Evolutionary conservation across 2,329 filamentous ascomycete genomes (phyloP).

Genomic region (Talaromyces amestolkiae): DNA sequence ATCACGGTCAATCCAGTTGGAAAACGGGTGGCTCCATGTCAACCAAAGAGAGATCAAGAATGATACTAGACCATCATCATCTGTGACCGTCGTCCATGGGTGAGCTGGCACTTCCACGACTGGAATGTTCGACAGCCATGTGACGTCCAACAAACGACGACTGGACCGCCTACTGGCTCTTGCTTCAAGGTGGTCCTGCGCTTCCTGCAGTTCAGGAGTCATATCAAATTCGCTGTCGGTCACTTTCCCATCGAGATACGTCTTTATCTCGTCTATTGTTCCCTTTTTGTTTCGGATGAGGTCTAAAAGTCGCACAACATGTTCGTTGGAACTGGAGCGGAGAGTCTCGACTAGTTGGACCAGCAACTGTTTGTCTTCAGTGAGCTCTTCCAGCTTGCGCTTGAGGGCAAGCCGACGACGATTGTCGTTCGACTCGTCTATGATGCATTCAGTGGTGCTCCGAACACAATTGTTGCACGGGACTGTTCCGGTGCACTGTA

Average conservation of each 20-base stretch:
- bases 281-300: conserved; percentile 12
- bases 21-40: conserved; percentile 32
- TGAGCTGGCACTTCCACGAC: conserved; percentile 16
- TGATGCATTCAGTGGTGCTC: conserved; percentile 24
- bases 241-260: conserved; percentile 7
- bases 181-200: conserved; percentile 9
- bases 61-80: conserved; percentile 18
- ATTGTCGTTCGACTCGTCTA: conserved; percentile 26
- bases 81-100: conserved; percentile 17
- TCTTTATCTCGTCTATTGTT: conserved; percentile 13
- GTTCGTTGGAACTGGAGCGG: conserved; percentile 20
- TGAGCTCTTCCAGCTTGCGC: conserved; percentile 26
- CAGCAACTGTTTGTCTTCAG: conserved; percentile 25
- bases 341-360: conserved; percentile 24
- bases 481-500: conserved; percentile 29
- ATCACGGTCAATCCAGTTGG: conserved; percentile 34
- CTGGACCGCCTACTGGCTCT: conserved; percentile 6
- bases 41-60: conserved; percentile 26
- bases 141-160: conserved; percentile 18
- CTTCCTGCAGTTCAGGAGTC: conserved; percentile 14
- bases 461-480: conserved; percentile 27
- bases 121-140: conserved; percentile 18
- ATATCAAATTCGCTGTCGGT: conserved; percentile 9
- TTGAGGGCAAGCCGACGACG: conserved; percentile 27
- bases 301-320: conserved; percentile 15